Percentiles rank a stretch among this genome's conserved stretches.
Evolutionary conservation across 768 basidiomycete genomes (phyloP).

Genomic region (Pleurotus ostreatus): DNA sequence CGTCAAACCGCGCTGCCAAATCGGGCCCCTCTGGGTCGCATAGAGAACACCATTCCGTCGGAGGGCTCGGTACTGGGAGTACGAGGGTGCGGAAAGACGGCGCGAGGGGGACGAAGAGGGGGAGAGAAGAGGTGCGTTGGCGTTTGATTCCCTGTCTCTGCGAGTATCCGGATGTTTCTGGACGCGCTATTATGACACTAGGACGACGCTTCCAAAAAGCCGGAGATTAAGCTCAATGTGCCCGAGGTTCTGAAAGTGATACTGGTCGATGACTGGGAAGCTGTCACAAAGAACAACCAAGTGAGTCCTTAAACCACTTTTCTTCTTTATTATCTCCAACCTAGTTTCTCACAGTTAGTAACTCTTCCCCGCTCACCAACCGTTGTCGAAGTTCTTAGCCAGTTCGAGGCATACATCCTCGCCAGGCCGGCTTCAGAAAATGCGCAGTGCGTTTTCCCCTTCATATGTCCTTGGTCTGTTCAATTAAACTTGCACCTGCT

Average conservation of each 20-base stretch:
- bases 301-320: conserved; percentile 31
- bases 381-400: conserved; percentile 70
- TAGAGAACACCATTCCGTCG: conserved; percentile 15
- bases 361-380: conserved; percentile 76
- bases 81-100: conserved; percentile 53
- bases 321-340: not conserved
- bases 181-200: conserved; percentile 23
- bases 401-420: conserved; percentile 66
- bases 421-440: conserved; percentile 33
- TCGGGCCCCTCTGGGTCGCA: conserved; percentile 13
- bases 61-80: conserved; percentile 19
- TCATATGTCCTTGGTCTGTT: not conserved
- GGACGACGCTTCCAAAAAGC: conserved; percentile 75
- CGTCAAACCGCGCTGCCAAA: conserved; percentile 18
- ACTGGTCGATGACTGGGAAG: conserved; percentile 97
- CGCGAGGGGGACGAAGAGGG: conserved; percentile 62
- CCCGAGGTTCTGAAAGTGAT: conserved; percentile 88
- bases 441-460: conserved; percentile 35
- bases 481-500: not conserved
- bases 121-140: conserved; percentile 64
- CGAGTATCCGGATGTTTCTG: not conserved
- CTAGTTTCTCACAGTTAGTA: conserved; percentile 58
- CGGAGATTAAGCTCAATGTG: conserved; percentile 86
- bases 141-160: conserved; percentile 3
- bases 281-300: conserved; percentile 91